Percentiles rank a stretch among this genome's conserved stretches.
Conservation (phyloP, 2,329 filamentous ascomycete genomes). For the Trichoderma arundinaceum region DNA sequence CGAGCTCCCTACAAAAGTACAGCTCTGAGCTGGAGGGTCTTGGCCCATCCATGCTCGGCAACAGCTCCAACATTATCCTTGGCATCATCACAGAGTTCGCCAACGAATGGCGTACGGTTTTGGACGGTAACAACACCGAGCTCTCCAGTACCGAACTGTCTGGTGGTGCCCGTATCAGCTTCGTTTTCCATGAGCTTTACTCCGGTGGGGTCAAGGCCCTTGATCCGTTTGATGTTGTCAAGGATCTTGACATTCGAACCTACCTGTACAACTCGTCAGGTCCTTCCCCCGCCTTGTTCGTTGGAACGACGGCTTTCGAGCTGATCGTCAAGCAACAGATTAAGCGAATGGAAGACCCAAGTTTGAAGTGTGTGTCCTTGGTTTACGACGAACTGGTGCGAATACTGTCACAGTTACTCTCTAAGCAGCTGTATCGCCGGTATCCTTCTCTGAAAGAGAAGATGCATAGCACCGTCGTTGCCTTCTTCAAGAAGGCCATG, state of each 20-base stretch:
- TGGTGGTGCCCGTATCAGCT: slow-evolving; percentile 96
- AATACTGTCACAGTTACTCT: slow-evolving; percentile 87
- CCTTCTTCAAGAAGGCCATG: slow-evolving; percentile 98
- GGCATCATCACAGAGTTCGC: slow-evolving; percentile 99
- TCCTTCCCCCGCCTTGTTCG: slow-evolving; percentile 93
- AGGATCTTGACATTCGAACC: slow-evolving; percentile 95
- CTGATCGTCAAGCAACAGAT: slow-evolving; percentile 99
- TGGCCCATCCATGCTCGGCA: slow-evolving; percentile 93
- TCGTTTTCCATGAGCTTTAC: slow-evolving; percentile 98
- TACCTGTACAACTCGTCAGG: slow-evolving; percentile 99
- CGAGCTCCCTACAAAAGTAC: slow-evolving; percentile 94
- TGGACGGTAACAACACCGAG: slow-evolving; percentile 97
- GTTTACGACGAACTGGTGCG: slow-evolving; percentile 98
- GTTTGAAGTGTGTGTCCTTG: slow-evolving; percentile 93
- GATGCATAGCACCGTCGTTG: slow-evolving; percentile 88
- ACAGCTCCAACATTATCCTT: slow-evolving; percentile 93
- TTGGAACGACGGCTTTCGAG: slow-evolving; percentile 97
- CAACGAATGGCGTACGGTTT: slow-evolving; percentile 93
- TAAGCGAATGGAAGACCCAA: slow-evolving; percentile 93
- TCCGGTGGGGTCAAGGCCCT: slow-evolving; percentile 97
- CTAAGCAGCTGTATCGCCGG: slow-evolving; percentile 86
- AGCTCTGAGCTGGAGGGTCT: slow-evolving; percentile 77
- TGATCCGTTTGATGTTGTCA: slow-evolving; percentile 96
- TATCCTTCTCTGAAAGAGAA: slow-evolving; percentile 98
- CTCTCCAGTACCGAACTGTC: slow-evolving; percentile 93